Evolutionary conservation across 805 yeast genomes (phyloP).

Genomic region (Sugiyamaella marilandica): DNA sequence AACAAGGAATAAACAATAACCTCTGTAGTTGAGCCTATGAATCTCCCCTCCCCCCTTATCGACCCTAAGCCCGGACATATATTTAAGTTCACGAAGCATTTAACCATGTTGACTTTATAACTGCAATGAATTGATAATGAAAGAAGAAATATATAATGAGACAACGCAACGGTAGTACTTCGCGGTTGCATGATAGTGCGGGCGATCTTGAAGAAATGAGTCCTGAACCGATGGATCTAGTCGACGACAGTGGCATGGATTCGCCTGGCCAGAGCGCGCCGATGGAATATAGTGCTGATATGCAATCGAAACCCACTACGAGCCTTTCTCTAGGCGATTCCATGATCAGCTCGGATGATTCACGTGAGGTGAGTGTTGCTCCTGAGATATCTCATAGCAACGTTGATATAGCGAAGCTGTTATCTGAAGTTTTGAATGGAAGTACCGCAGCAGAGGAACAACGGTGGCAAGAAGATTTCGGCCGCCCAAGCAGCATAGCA

Average conservation of each 20-base stretch:
- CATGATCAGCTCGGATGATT: conserved; percentile 1
- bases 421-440: conserved; percentile 16
- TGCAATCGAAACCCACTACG: conserved; percentile 1
- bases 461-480: neutral
- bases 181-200: too few species aligned
- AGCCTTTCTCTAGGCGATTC: neutral
- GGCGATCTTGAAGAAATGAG: neutral
- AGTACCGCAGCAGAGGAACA: neutral
- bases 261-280: neutral
- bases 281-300: neutral
- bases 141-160: too few species aligned
- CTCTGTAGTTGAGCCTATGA: too few species aligned
- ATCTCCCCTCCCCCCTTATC: too few species aligned
- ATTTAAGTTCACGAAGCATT: too few species aligned
- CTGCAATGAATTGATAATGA: too few species aligned
- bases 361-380: neutral
- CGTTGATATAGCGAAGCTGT: conserved; percentile 11
- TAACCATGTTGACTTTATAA: too few species aligned
- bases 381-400: neutral
- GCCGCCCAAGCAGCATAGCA: neutral
- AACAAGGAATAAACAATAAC: too few species aligned
- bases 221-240: neutral
- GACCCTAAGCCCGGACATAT: too few species aligned
- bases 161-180: too few species aligned
- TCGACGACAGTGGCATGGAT: neutral